Conservation (phyloP, 805 yeast genomes). For the Kregervanrija delftensis region DNA sequence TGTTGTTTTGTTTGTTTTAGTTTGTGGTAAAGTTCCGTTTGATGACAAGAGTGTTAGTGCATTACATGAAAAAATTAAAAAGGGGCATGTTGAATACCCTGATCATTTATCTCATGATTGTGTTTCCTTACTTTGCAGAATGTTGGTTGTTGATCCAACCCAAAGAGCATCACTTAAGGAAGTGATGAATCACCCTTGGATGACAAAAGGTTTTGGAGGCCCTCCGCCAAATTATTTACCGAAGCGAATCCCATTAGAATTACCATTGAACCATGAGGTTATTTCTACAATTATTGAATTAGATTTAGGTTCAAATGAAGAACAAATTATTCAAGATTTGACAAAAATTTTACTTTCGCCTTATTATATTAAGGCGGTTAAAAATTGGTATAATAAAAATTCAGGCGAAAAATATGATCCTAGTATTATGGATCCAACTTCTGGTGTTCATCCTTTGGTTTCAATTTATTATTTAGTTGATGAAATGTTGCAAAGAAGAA, state of each 20-base stretch:
- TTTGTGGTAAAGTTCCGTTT: slow-evolving; percentile 97
- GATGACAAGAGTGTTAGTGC: slow-evolving; percentile 92
- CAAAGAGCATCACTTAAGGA: slow-evolving; percentile 75
- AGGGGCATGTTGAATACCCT: slow-evolving; percentile 90
- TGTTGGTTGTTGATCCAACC: slow-evolving; percentile 86
- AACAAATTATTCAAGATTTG: slow-evolving; percentile 50
- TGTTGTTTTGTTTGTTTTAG: slow-evolving; percentile 88
- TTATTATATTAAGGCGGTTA: slow-evolving; percentile 56
- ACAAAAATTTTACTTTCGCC: slow-evolving; percentile 52
- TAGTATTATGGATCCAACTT: slow-evolving; percentile 64
- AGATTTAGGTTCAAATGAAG: slow-evolving; percentile 64
- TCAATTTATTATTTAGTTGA: slow-evolving; percentile 82
- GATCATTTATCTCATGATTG: slow-evolving; percentile 73
- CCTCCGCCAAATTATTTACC: slow-evolving; percentile 71
- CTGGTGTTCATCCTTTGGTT: slow-evolving; percentile 80
- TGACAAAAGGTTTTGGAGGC: slow-evolving; percentile 78
- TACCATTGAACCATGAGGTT: slow-evolving; percentile 62
- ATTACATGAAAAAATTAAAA: slow-evolving; percentile 87
- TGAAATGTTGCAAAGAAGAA: slow-evolving; percentile 72
- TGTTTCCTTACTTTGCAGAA: slow-evolving; percentile 68
- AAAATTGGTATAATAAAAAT: slow-evolving; percentile 50
- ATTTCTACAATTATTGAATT: slow-evolving; percentile 68
- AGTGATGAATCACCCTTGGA: slow-evolving; percentile 89
- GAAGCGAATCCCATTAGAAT: slow-evolving; percentile 61
- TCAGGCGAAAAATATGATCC: slow-evolving; percentile 20